Base-by-base conservation (phyloP, 139 green algal genomes). In the Chlorella sp. region DNA sequence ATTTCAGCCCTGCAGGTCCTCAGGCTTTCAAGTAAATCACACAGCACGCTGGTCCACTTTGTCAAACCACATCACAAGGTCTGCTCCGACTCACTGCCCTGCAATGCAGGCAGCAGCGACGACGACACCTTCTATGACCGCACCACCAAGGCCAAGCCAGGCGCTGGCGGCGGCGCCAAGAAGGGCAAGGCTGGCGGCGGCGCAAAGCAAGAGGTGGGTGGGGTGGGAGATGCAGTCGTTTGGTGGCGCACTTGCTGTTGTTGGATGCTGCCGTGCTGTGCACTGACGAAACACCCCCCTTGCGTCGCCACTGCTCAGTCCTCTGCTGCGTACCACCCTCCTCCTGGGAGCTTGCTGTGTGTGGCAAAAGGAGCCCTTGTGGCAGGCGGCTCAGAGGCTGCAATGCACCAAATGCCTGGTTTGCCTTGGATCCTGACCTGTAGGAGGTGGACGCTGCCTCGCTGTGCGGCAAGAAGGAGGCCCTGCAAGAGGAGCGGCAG, bases 81-180 rank as follows among this genome's bases (percentile, higher is more conserved):
- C n/a, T n/a, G n/a, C n/a, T 30, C 20, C 20, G 6, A 32, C 3
- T 23, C 1, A 3, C 3, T 23, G 2, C 2, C 6, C 2, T 30
- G 21, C 23, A 20, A 5, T 55, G 87, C 64, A 65, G 92, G 81
- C 41, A 90, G 83, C 81, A 91, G 93, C 87, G 92, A 90, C 63
- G 93, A 93, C 9, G 94, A 97, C 64, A 89, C 92, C 21, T 95
- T 98, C 44, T 98, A 96, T 62, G 95, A 98, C 88, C 84, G 94
- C 20, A 96, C 93, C 12, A 74, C 69, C 25, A 85, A 44, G 11
- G 79, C 32, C 0, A 69, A 68, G 0, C 36, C 41, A 36, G 57
- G 20, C 25, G 88, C 44, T 23, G 69, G 41, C 3, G 51, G 32
- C 15, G 75, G 60, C 30, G 28, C n/a, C 64, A 85, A 87, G 67